phyloP scores from a whole-genome alignment of 2,329 filamentous ascomycete genomes.

The Alternaria atra region DNA sequence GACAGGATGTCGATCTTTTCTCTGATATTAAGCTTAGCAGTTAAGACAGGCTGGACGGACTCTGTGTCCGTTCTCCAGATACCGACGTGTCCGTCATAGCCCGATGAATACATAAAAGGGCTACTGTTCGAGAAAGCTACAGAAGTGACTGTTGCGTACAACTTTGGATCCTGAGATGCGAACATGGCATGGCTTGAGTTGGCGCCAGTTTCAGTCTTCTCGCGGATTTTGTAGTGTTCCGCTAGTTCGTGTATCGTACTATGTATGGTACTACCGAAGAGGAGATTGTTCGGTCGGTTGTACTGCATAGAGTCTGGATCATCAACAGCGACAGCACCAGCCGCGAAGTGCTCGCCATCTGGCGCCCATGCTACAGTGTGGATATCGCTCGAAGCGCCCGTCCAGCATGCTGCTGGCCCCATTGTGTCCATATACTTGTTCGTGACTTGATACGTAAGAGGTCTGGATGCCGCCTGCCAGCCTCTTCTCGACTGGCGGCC shows the following conservation, averaged over 20 bases:
- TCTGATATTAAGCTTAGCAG: slow-evolving; percentile 52
- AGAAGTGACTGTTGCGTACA: slow-evolving; percentile 66
- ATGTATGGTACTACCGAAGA: slow-evolving; percentile 59
- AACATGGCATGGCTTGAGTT: slow-evolving; percentile 58
- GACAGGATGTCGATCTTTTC: slow-evolving; percentile 63
- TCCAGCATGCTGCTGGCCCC: slow-evolving; percentile 59
- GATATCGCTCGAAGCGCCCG: slow-evolving; percentile 67
- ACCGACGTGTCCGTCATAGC: slow-evolving; percentile 62
- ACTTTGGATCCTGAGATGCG: slow-evolving; percentile 59
- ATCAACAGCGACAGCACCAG: slow-evolving; percentile 64
- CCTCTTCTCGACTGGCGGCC: slow-evolving; percentile 40
- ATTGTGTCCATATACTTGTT: slow-evolving; percentile 53
- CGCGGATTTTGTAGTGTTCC: slow-evolving; percentile 60
- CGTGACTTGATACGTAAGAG: slow-evolving; percentile 35
- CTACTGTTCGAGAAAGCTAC: slow-evolving; percentile 62
- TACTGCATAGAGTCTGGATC: slow-evolving; percentile 68
- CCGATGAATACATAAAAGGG: slow-evolving; percentile 61
- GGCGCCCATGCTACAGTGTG: slow-evolving; percentile 65
- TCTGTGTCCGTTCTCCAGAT: slow-evolving; percentile 50
- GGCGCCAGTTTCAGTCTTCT: slow-evolving; percentile 48
- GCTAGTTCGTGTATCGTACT: slow-evolving; percentile 62
- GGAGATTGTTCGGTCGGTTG: slow-evolving; percentile 65
- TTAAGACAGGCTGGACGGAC: slow-evolving; percentile 31
- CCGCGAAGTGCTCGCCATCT: slow-evolving; percentile 64
- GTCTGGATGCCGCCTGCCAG: slow-evolving; percentile 33